These are phyloP conservation scores for Mortierella polycephala DNA, from an alignment of 371 early-diverging fungal genomes.

Conservation along the genomic window DNA sequence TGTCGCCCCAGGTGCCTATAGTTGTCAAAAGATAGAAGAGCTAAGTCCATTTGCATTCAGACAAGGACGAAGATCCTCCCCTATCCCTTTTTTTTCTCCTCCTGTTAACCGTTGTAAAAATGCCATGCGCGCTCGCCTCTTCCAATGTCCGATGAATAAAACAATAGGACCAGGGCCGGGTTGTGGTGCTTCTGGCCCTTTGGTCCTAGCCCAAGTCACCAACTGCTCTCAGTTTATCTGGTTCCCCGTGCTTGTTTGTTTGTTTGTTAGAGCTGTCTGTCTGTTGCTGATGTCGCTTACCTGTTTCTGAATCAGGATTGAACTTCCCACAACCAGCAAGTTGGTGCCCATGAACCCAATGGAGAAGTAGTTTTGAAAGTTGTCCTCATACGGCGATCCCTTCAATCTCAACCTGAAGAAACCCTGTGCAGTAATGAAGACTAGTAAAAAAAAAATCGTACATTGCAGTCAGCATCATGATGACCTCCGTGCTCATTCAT, in stretches of 20 bases:
- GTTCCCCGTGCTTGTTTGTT: neutral
- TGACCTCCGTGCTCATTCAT: no score
- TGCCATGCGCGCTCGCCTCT: no score
- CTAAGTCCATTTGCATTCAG: neutral
- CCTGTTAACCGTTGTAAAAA: no score
- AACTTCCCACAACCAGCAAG: conserved; percentile 63
- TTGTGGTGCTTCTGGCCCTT: no score
- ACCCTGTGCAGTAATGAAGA: conserved; percentile 82
- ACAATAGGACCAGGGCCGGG: no score
- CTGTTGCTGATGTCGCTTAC: conserved; percentile 43
- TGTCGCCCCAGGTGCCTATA: conserved; percentile 41
- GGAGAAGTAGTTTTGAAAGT: conserved; percentile 84
- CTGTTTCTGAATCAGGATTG: conserved; percentile 71
- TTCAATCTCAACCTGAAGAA: conserved; percentile 75
- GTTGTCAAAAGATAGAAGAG: neutral
- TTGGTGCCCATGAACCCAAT: conserved; percentile 71
- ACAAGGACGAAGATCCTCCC: no score
- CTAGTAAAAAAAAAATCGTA: conserved; percentile 38
- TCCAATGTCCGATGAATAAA: no score
- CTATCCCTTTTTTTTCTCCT: no score
- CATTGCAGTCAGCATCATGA: neutral
- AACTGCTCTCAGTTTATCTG: neutral
- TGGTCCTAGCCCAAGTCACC: no score
- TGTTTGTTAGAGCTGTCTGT: no score
- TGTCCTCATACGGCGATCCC: conserved; percentile 66